A percentile compares a stretch with the other conserved stretches of the same genome.
Conservation (phyloP, 768 basidiomycete species). For the Lentinula raphanica region DNA sequence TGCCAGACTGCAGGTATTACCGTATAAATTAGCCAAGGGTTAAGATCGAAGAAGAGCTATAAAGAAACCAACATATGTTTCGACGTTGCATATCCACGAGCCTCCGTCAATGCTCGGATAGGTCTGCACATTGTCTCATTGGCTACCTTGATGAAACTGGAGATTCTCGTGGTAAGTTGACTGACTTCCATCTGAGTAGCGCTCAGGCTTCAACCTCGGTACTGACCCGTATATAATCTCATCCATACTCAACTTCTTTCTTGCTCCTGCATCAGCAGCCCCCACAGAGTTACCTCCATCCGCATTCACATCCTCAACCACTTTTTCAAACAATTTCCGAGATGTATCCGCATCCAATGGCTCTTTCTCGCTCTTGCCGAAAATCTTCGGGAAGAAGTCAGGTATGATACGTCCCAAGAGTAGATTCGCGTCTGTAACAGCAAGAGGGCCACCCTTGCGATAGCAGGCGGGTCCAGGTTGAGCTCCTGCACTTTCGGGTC, state of each 20-base stretch:
- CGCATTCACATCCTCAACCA: constrained; percentile 66
- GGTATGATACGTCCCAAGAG: constrained; percentile 85
- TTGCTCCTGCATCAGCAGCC: not conserved
- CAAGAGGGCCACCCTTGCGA: constrained; percentile 87
- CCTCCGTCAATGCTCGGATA: constrained; percentile 87
- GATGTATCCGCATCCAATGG: constrained; percentile 76
- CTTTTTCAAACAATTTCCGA: constrained; percentile 54
- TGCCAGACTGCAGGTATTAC: constrained; percentile 52
- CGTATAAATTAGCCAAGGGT: not conserved
- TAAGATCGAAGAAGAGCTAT: not conserved
- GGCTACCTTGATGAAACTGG: constrained; percentile 91
- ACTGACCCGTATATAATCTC: constrained; percentile 86
- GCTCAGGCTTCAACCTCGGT: not conserved
- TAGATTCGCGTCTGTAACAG: constrained; percentile 91
- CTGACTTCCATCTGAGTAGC: not conserved
- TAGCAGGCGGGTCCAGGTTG: constrained; percentile 86
- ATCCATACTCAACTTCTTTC: constrained; percentile 57
- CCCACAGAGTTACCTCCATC: not conserved
- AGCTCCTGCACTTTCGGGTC: constrained; percentile 90
- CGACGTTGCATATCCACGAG: constrained; percentile 76
- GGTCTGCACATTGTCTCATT: constrained; percentile 97
- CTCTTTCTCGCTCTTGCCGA: constrained; percentile 85
- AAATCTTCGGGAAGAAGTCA: constrained; percentile 92
- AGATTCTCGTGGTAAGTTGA: not conserved
- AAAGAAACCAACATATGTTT: constrained; percentile 51